Conservation (phyloP, 192 early-diverging fungal species). For the Coemansia sp. region DNA sequence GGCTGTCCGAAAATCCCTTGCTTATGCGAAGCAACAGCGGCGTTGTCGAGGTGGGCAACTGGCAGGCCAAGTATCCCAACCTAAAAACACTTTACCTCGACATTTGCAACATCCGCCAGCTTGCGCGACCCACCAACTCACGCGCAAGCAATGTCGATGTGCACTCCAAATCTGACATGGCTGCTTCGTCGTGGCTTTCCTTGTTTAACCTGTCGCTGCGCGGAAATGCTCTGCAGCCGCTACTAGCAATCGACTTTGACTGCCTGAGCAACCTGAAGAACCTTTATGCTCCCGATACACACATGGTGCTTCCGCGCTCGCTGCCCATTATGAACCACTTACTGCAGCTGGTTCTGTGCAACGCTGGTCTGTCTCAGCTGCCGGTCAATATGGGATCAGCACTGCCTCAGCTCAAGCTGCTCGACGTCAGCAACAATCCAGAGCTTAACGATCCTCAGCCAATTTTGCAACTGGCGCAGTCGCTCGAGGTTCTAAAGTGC, state of each 20-base stretch:
- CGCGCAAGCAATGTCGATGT: not conserved
- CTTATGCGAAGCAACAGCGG: slow-evolving; percentile 39
- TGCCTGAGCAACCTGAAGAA: slow-evolving; percentile 38
- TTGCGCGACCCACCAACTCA: slow-evolving; percentile 10
- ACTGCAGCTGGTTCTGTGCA: slow-evolving; percentile 43
- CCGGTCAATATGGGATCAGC: slow-evolving; percentile 44
- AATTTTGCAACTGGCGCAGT: slow-evolving; percentile 32
- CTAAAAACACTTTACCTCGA: slow-evolving; percentile 51
- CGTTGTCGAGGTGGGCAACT: slow-evolving; percentile 27
- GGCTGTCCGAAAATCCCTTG: slow-evolving; percentile 47
- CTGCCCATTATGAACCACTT: slow-evolving; percentile 31
- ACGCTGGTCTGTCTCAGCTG: slow-evolving; percentile 33
- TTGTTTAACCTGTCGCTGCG: slow-evolving; percentile 51
- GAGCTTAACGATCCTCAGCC: slow-evolving; percentile 37
- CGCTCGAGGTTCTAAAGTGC: slow-evolving; percentile 45
- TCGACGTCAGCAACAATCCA: slow-evolving; percentile 51
- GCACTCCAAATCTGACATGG: not conserved
- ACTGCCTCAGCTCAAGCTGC: slow-evolving; percentile 32
- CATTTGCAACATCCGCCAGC: slow-evolving; percentile 38
- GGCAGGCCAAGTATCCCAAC: slow-evolving; percentile 41
- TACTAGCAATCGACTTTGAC: slow-evolving; percentile 35
- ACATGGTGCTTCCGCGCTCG: slow-evolving; percentile 33
- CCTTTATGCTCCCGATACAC: slow-evolving; percentile 51
- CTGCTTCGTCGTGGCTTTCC: slow-evolving; percentile 25
- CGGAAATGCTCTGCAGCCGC: slow-evolving; percentile 34